Percentiles rank a stretch among this genome's conserved stretches.
Evolutionary conservation across 768 basidiomycete species (phyloP).

Genomic region (Kondoa subrosea): DNA sequence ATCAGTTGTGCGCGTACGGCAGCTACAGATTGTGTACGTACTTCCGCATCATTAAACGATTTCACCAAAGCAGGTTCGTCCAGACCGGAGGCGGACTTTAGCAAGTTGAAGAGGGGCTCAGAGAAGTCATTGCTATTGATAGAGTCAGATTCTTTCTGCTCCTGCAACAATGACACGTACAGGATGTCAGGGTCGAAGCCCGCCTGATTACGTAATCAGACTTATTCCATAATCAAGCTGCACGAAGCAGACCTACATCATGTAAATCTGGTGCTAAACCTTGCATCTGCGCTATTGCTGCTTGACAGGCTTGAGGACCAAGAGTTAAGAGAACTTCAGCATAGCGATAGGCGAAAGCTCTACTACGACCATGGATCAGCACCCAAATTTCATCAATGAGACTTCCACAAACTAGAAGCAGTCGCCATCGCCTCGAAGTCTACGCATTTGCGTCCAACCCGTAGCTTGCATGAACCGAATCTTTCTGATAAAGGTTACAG

Average conservation of each 20-base stretch:
- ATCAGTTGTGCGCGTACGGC: too few species aligned
- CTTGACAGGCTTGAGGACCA: not conserved
- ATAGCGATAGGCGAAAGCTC: not conserved
- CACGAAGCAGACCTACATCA: not conserved
- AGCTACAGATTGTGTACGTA: constrained; percentile 37
- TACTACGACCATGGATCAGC: too few species aligned
- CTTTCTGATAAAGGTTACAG: constrained; percentile 45
- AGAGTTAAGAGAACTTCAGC: not conserved
- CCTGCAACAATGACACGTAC: too few species aligned
- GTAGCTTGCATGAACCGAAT: constrained; percentile 50
- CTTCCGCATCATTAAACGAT: constrained; percentile 42
- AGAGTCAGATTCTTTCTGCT: too few species aligned
- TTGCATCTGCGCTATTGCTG: not conserved
- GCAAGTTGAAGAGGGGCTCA: constrained; percentile 34
- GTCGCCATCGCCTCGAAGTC: constrained; percentile 57
- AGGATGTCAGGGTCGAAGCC: constrained; percentile 31
- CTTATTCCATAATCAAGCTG: not conserved
- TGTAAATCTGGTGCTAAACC: not conserved
- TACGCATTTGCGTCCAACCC: constrained; percentile 49
- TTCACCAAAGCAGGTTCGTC: constrained; percentile 34
- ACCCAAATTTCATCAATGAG: too few species aligned
- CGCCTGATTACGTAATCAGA: not conserved
- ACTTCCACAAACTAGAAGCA: constrained; percentile 51
- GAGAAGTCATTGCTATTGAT: constrained; percentile 44
- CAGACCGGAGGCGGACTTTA: constrained; percentile 30